Base-by-base conservation (phyloP, 179 eudicot species). In the Spergularia azorica region DNA sequence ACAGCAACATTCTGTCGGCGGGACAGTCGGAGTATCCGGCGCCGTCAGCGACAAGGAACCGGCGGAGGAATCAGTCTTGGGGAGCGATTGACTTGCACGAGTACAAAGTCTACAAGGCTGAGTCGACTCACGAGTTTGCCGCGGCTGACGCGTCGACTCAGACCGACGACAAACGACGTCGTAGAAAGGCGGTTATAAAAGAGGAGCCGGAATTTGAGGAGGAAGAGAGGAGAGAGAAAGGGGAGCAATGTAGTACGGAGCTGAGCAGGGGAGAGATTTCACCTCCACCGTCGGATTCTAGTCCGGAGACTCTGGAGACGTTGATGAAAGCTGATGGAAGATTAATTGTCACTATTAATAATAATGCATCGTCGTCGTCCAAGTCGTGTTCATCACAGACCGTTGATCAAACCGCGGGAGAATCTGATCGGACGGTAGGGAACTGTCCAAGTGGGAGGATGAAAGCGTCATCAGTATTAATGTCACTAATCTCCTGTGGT, bases 231-330 rank as follows among this genome's bases (percentile, higher is more conserved):
- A 69, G 9, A 48, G 76, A 67, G 12, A 63, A 76, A 64, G 39
- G 9, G n/a, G 76, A 72, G 59, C 72, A 75, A 16, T 75, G 66
- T 48, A 85, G 83, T 69, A 82, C 87, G 57, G 95, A 88, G 86
- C 69, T 89, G 43, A 85, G 84, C 76, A 84, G 88, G 14, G 87
- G 81, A 6, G 95, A 89, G 89, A 85, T 92, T 81, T 89, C 97
- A 55, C 96, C 97, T 0, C 97, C 97, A 72, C 96, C 94, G 74
- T 91, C 91, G 26, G 96, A 91, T 84, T 91, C 96, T 17, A 93
- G 97, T 36, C 94, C 97, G 0, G 98, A 92, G 80, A 90, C 98
- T 3, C 66, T 94, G 50, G 96, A 90, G 71, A 61, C 97, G 16
- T 73, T 94, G 78, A 89, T 94, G 92, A 92, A 94, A 72, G 86